phyloP scores from a whole-genome alignment of 805 yeast genomes.

The Starmerella vaccinii region DNA sequence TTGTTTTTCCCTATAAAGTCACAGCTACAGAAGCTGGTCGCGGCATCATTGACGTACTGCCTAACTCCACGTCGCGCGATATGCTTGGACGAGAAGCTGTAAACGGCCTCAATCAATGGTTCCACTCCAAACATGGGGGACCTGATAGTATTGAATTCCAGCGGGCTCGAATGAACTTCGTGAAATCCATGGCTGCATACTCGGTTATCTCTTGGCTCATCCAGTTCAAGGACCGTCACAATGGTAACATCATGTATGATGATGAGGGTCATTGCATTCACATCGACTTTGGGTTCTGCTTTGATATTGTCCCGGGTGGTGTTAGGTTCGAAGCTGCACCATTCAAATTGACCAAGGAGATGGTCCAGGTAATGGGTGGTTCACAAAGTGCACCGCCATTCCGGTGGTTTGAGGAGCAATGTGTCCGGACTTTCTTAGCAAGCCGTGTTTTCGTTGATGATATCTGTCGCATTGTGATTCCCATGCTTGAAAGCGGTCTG shows the following conservation, averaged over 20 bases:
- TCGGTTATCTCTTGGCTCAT: constrained; percentile 80
- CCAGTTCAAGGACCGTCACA: constrained; percentile 92
- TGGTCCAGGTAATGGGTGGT: constrained; percentile 97
- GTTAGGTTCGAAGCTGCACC: constrained; percentile 98
- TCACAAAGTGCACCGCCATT: constrained; percentile 72
- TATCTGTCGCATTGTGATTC: constrained; percentile 72
- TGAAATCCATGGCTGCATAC: constrained; percentile 86
- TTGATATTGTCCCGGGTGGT: constrained; percentile 98
- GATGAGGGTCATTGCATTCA: constrained; percentile 91
- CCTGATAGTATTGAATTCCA: constrained; percentile 84
- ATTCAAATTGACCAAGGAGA: constrained; percentile 88
- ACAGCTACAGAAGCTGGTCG: constrained; percentile 99
- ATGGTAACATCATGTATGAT: constrained; percentile 95
- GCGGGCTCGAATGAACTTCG: constrained; percentile 81
- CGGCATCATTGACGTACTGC: constrained; percentile 96
- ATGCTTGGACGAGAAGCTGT: constrained; percentile 99
- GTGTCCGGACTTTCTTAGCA: constrained; percentile 83
- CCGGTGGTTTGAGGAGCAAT: constrained; percentile 87
- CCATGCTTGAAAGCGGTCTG: constrained; percentile 90
- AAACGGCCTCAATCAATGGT: constrained; percentile 89
- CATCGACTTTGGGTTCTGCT: constrained; percentile 96
- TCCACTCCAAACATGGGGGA: constrained; percentile 86
- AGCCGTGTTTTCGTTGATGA: constrained; percentile 80
- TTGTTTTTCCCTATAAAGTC: constrained; percentile 85
- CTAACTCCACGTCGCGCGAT: constrained; percentile 90